Evolutionary conservation across 495 filamentous ascomycete species (phyloP), one percentile per base, ranked within the genome.

Genomic region (Physcia stellaris): DNA sequence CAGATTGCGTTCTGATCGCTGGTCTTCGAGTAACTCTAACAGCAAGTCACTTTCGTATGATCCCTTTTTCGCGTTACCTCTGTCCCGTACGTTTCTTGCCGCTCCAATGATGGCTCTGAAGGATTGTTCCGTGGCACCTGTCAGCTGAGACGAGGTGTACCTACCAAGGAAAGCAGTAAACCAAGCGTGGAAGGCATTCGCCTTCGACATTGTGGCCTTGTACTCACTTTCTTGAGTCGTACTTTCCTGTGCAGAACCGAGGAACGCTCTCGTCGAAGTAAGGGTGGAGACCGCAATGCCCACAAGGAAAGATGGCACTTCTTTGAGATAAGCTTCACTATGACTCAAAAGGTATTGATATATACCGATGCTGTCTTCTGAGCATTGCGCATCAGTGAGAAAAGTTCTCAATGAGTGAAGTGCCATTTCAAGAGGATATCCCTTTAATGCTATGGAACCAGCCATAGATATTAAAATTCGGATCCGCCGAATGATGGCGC

Each of bases 381-480:
- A 80, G 55, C 87, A 96, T 50, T 86, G 75, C 2, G 73, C 60
- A 48, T 95, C 83, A 1, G 74, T 72, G 15, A 95, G 64, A 44
- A 83, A 94, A 2, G 79, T 77, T 13, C 78, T 67, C 28, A 96
- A 66, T 3, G 83, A 74, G 48, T 86, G 80, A 18, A 96, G 63
- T 1, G 87, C 62, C 86, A 94, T 92, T 51, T 96, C 84, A n/a
- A 96, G 58, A 4, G 84, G 81, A 57, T 95, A 96, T 1, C 78
- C 79, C 34, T 73, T 58, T 28, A 80, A 61, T 19, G 82, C 83
- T 13, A 73, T 64, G 13, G 66, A 50, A 6, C 84, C 86, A 30
- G 85, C 78, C 42, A 96, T 56, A 35, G 75, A 83, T 16, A 95
- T 66, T 11, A 96, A 56, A 18, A 94, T 73, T 35, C 86, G 68